These are phyloP conservation scores for Saturnispora besseyi DNA, from an alignment of 805 yeast genomes.

Conservation along the genomic window DNA sequence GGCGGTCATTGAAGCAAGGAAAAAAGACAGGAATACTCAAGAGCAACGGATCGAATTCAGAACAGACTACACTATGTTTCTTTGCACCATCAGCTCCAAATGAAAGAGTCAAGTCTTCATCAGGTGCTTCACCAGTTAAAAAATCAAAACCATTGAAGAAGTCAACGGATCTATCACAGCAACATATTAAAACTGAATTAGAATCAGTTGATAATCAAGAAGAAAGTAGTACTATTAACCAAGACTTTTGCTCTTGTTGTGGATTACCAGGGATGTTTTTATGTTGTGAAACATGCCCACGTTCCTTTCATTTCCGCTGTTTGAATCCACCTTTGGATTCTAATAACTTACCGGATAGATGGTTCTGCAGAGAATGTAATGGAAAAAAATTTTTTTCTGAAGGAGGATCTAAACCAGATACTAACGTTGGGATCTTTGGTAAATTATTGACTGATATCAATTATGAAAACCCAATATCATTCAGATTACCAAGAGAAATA, in stretches of 20 bases:
- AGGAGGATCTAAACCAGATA: neutral
- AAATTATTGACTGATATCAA: constrained; percentile 52
- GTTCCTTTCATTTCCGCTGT: constrained; percentile 85
- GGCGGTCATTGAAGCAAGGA: constrained; percentile 1
- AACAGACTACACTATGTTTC: neutral
- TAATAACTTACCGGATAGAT: constrained; percentile 66
- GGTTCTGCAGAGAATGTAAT: constrained; percentile 79
- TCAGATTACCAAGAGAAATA: constrained; percentile 56
- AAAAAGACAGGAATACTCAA: neutral
- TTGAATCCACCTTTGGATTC: constrained; percentile 84
- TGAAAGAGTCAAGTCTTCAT: neutral
- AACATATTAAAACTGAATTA: neutral
- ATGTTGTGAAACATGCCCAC: constrained; percentile 92
- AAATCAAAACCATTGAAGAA: constrained; percentile 13
- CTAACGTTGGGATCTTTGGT: constrained; percentile 39
- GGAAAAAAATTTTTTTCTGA: constrained; percentile 27
- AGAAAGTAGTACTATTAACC: constrained; percentile 38
- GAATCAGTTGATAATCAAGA: constrained; percentile 7
- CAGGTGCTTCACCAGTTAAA: constrained; percentile 7
- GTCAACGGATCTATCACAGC: neutral
- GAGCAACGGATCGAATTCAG: neutral
- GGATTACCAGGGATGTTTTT: constrained; percentile 82
- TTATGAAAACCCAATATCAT: constrained; percentile 55
- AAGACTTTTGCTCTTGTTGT: constrained; percentile 87
- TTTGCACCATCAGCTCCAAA: neutral